Conservation (phyloP, 306 rosid species). For the Calophaca sinica region DNA sequence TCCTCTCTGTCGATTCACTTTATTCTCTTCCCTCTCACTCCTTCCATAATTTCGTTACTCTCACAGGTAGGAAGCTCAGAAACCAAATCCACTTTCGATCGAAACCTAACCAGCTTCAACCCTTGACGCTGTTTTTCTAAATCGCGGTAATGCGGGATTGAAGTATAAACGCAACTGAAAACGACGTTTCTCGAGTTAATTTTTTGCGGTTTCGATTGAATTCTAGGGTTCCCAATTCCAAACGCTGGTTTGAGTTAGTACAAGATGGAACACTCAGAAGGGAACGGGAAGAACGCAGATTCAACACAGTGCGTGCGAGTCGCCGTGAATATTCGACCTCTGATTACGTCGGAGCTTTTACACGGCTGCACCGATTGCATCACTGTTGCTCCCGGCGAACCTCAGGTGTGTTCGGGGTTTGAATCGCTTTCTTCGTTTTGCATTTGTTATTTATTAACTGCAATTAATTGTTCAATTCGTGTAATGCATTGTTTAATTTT, state of each 20-base stretch:
- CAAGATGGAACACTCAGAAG: slow-evolving; percentile 73
- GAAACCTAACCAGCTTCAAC: slow-evolving; percentile 32
- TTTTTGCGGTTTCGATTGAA: neutral
- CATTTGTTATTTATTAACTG: neutral
- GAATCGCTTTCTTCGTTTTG: neutral
- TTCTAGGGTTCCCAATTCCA: slow-evolving; percentile 46
- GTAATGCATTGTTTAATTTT: neutral
- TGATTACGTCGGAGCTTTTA: slow-evolving; percentile 85
- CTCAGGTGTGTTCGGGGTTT: slow-evolving; percentile 60
- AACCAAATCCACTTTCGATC: slow-evolving; percentile 7
- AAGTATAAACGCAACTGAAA: too few species aligned
- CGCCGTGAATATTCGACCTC: slow-evolving; percentile 85
- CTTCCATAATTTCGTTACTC: slow-evolving; percentile 2
- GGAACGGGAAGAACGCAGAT: slow-evolving; percentile 49
- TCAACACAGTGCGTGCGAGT: slow-evolving; percentile 78
- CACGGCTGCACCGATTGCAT: slow-evolving; percentile 92
- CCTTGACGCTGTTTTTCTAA: neutral
- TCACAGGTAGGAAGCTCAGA: slow-evolving; percentile 44
- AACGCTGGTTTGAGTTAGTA: slow-evolving; percentile 11
- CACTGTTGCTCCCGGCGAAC: slow-evolving; percentile 81
- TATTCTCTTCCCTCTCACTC: slow-evolving; percentile 7
- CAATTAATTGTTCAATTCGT: neutral
- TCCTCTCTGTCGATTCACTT: neutral
- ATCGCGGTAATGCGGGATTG: neutral
- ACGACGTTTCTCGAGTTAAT: neutral